Evolutionary conservation across 78 protist species (phyloP), one percentile per base, ranked within the genome.

Genomic region (Chrysochromulina parva): DNA sequence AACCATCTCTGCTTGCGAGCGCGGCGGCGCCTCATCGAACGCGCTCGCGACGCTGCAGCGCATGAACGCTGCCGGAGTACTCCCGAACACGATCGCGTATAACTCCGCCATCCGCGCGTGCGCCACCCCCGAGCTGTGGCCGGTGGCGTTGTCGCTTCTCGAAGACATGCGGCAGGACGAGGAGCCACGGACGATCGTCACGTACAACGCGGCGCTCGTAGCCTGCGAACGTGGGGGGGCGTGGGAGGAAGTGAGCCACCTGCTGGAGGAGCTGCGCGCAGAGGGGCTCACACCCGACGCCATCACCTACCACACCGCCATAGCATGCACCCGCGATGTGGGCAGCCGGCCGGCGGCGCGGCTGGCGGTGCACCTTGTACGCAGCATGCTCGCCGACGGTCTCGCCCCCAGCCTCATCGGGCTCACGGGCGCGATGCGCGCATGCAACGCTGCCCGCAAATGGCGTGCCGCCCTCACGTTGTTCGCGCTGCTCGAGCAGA

Each of bases 61-160:
- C 26, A 4, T 74, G 58, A 24, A 74, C 3, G 53, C 53, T 13
- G 1, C 57, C 28, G 54, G 55, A 13, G 2, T 74, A 13, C 20
- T 5, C n/a, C 66, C 65, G 7, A n/a, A 3, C 52, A 10, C 55
- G 19, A 24, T 55, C 52, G 28, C 22, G 22, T 81, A 81, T 38
- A 81, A 6, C 19, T 6, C 87, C 48, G 13, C 69, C 47, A 81
- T 81, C 66, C 59, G 65, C 47, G 87, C 87, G 69, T 81, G 87
- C 65, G 87, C 87, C n/a, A 81, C 87, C 66, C 52, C 67, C 19
- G 1, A 7, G 87, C 59, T 26, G 52, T 81, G 87, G 87, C 59
- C 59, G 66, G 17, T 55, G 28, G 87, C 87, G 2, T 38, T 81
- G 53, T 55, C 65, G 87, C 87, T 81, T 22, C 66, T 81, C 47